Base-by-base conservation (phyloP, 306 rosid species). In the Luffa acutangula region DNA sequence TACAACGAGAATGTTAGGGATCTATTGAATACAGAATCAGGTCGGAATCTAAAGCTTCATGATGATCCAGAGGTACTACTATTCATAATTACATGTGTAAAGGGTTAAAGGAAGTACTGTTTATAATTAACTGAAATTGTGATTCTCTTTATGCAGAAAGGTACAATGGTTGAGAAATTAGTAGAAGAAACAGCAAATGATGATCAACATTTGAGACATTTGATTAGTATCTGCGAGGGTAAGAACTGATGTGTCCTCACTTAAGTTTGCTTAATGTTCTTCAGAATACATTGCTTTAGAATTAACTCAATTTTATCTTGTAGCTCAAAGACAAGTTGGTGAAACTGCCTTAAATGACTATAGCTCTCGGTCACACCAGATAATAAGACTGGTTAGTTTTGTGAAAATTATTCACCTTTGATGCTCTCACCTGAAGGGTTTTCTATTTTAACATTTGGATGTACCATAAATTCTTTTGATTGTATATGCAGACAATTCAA, bases 301-400 rank as follows among this genome's bases (percentile, higher is more conserved):
- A 76, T 51, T 13, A 42, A 43, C 53, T 80, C 66, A 45, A 69
- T 17, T 72, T 63, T 69, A n/a, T 77, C 78, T 79, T 84, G 81
- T 84, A 96, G 97, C 99, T 72, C 99, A 96, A 91, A 88, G 99
- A 89, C 99, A 96, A 85, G 99, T 96, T 41, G 99, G 99, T 5
- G 99, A 96, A 88, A 96, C 99, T 74, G 98, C 99, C 72, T 87
- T 96, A 49, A 96, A 96, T 79, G 99, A 96, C 81, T 90, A 79
- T 82, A 96, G 99, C 83, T 96, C 99, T 2, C 91, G 99, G 82
- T 93, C 98, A 67, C 99, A 96, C 90, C 99, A 93, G 88, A 96
- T 96, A 81, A 96, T 96, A 84, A 89, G 99, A 81, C 86, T 96
- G 96, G 98, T 96, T 59, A 83, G 91, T 71, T 51, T 25, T 53